Percentiles rank a stretch among this genome's conserved stretches.
Conservation (phyloP, 2,329 filamentous ascomycete genomes). For the Stagonosporopsis vannaccii region DNA sequence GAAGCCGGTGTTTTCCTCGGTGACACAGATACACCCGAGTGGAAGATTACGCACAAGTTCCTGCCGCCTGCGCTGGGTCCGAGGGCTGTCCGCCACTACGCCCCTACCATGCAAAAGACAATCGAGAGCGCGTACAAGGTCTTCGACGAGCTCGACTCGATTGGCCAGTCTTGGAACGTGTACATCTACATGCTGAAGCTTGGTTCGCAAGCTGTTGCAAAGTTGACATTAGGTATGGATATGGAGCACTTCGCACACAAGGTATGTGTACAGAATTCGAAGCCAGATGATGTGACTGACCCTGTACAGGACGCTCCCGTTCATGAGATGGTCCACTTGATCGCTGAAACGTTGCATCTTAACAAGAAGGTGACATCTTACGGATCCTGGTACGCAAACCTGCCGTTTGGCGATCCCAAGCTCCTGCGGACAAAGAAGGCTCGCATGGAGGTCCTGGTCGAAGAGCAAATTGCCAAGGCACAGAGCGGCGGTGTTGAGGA, state of each 20-base stretch:
- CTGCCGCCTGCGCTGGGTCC: constrained; percentile 65
- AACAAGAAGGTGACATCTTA: constrained; percentile 66
- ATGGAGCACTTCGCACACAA: constrained; percentile 53
- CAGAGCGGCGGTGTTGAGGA: constrained; percentile 33
- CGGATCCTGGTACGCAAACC: constrained; percentile 62
- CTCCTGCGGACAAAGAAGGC: constrained; percentile 36
- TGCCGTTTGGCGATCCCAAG: constrained; percentile 65
- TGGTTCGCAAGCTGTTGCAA: constrained; percentile 54
- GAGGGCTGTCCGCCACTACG: constrained; percentile 68
- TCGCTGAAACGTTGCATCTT: constrained; percentile 61
- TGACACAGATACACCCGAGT: constrained; percentile 61
- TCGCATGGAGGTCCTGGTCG: constrained; percentile 27
- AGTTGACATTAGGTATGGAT: constrained; percentile 55
- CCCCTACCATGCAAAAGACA: constrained; percentile 64
- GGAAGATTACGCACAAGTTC: constrained; percentile 66
- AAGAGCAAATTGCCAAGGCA: constrained; percentile 24
- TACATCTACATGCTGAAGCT: constrained; percentile 61
- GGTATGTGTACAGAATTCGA: not conserved
- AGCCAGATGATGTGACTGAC: not conserved
- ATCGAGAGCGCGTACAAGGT: constrained; percentile 60
- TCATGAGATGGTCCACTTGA: constrained; percentile 60
- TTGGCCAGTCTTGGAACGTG: constrained; percentile 55
- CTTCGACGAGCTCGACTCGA: constrained; percentile 58
- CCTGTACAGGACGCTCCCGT: constrained; percentile 52
- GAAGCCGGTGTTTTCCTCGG: constrained; percentile 41